These are phyloP conservation scores for Salix koriyanagi DNA, from an alignment of 345 rosid species.

Conservation along the genomic window DNA sequence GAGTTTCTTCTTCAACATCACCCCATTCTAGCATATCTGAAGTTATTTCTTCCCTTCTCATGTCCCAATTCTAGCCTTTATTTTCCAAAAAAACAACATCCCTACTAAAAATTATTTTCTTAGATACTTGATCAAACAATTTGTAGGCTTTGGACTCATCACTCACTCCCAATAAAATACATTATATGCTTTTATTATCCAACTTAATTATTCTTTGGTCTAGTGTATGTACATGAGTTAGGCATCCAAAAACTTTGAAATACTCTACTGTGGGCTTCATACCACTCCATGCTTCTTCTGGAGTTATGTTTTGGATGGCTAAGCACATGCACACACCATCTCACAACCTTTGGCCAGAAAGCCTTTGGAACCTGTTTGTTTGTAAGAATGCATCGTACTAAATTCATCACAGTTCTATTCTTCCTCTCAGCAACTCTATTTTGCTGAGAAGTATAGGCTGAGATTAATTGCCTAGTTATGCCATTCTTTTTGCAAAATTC, in stretches of 20 bases:
- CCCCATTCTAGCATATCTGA: not conserved
- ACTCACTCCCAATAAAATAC: not conserved
- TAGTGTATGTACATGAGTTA: too few relatives aligned
- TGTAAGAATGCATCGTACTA: not conserved
- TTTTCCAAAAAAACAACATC: not conserved
- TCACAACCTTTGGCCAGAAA: not conserved
- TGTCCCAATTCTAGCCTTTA: not conserved
- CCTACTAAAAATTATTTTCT: not conserved
- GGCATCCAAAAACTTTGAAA: not conserved
- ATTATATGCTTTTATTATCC: not conserved
- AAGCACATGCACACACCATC: not conserved
- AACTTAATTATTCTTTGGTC: not conserved
- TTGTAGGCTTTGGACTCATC: not conserved
- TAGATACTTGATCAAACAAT: not conserved
- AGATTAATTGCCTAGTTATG: too few relatives aligned
- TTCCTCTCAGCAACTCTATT: not conserved
- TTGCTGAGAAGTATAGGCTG: too few relatives aligned
- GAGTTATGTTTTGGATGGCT: too few relatives aligned
- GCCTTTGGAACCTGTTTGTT: not conserved
- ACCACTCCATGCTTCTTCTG: not conserved
- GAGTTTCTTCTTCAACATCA: not conserved
- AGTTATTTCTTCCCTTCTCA: not conserved
- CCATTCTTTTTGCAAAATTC: too few relatives aligned
- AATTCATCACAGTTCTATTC: not conserved
- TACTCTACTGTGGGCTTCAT: not conserved